These are phyloP conservation scores for Suillus weaverae DNA, from an alignment of 768 basidiomycete species.

Conservation along the genomic window DNA sequence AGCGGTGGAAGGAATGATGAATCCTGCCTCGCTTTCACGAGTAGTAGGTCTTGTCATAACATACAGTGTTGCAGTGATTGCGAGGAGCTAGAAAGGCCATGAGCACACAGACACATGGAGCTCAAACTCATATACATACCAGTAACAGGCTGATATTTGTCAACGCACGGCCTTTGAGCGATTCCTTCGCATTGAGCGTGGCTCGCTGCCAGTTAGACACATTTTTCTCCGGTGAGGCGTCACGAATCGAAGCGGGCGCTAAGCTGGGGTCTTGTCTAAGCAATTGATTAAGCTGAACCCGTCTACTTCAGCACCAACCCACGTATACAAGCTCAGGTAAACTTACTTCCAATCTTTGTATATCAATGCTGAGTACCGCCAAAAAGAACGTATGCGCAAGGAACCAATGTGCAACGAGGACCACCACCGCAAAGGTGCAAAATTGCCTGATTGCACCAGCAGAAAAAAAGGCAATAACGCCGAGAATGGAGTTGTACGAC, in stretches of 20 bases:
- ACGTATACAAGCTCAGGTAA: background rate
- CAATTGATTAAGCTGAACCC: conserved; percentile 74
- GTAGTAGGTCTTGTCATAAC: conserved; percentile 61
- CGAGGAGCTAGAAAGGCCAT: conserved; percentile 56
- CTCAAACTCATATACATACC: conserved; percentile 40
- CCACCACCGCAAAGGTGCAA: conserved; percentile 90
- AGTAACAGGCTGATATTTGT: conserved; percentile 82
- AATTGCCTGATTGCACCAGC: conserved; percentile 87
- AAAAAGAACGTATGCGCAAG: conserved; percentile 95
- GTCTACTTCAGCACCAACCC: conserved; percentile 14
- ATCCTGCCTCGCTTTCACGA: conserved; percentile 26
- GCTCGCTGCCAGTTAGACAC: conserved; percentile 35
- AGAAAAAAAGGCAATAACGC: conserved; percentile 71
- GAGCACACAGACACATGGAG: conserved; percentile 1
- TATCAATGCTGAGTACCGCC: conserved; percentile 92
- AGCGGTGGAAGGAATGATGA: conserved; percentile 20
- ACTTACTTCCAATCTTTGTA: conserved; percentile 84
- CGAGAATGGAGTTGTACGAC: conserved; percentile 79
- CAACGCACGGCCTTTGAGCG: conserved; percentile 65
- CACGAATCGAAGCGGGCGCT: conserved; percentile 37
- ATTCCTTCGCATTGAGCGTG: conserved; percentile 33
- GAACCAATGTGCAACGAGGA: conserved; percentile 96
- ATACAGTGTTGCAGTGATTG: conserved; percentile 74
- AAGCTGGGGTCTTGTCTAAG: conserved; percentile 68
- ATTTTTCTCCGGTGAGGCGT: conserved; percentile 22